A percentile compares a stretch with the other conserved stretches of the same genome.
phyloP scores from a whole-genome alignment of 345 rosid species.

The Gynandropsis gynandra region DNA sequence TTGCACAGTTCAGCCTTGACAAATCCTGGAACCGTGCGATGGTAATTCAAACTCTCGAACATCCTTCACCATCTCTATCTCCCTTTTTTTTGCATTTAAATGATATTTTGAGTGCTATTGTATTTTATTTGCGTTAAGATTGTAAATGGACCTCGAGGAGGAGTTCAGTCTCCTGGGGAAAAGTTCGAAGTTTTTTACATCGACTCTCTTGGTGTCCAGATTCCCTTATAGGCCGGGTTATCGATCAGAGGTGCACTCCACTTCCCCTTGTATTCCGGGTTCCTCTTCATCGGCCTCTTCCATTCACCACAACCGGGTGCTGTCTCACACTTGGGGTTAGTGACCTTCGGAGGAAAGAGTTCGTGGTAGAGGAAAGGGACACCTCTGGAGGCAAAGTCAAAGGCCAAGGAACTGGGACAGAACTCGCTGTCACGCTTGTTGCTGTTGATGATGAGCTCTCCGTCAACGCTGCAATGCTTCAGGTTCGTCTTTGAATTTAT shows the following conservation, averaged over 20 bases:
- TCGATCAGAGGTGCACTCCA: conserved; percentile 75
- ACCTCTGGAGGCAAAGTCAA: conserved; percentile 80
- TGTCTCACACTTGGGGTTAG: conserved; percentile 62
- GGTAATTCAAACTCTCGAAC: conserved; percentile 34
- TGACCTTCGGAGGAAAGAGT: conserved; percentile 55
- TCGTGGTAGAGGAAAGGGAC: conserved; percentile 80
- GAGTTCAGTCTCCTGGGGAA: conserved; percentile 56
- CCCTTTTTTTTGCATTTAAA: background rate
- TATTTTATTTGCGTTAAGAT: conserved; percentile 37
- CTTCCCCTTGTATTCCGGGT: conserved; percentile 85
- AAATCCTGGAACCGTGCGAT: conserved; percentile 98
- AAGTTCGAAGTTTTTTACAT: conserved; percentile 92
- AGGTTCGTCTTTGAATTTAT: conserved; percentile 40
- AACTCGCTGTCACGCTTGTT: conserved; percentile 58
- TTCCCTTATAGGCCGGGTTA: conserved; percentile 78
- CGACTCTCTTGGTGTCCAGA: conserved; percentile 83
- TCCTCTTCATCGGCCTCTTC: conserved; percentile 67
- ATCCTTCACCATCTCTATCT: background rate
- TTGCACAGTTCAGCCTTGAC: conserved; percentile 92
- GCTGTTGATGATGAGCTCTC: conserved; percentile 72
- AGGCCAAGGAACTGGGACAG: conserved; percentile 90
- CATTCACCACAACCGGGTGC: too few relatives aligned
- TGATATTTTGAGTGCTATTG: conserved; percentile 6
- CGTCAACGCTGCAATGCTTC: conserved; percentile 76
- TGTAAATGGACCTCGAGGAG: conserved; percentile 78